Conservation (phyloP, 2,329 filamentous ascomycete species). For the Fusarium sterilihyphosum region DNA sequence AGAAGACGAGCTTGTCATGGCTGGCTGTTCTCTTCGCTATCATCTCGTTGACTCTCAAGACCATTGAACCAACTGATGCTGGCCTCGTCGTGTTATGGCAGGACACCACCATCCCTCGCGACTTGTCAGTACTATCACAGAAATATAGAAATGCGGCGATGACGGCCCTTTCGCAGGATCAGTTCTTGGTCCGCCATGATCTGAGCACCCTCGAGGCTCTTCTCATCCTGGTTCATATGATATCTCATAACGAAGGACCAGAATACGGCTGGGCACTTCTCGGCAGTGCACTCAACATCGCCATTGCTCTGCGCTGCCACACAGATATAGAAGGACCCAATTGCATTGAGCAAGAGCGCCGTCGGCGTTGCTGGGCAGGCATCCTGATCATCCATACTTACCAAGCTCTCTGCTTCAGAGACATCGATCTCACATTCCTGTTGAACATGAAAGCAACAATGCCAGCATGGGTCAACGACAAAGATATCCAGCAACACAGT, state of each 20-base stretch:
- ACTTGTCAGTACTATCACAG: accelerated
- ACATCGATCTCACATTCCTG: conserved; percentile 5
- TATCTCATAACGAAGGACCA: neutral
- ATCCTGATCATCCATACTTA: neutral
- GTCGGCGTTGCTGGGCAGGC: neutral
- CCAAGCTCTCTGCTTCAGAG: conserved; percentile 4
- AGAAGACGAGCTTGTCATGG: neutral
- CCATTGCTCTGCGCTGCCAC: neutral
- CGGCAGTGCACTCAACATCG: conserved; percentile 5
- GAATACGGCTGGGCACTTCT: conserved; percentile 17
- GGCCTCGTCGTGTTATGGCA: neutral
- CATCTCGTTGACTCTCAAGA: neutral
- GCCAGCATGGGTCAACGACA: conserved; percentile 5
- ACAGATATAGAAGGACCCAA: neutral
- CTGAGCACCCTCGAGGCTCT: neutral
- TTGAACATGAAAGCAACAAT: conserved; percentile 12
- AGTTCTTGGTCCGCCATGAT: neutral
- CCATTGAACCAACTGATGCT: neutral
- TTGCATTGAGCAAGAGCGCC: neutral
- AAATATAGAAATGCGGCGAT: neutral
- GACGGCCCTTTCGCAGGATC: conserved; percentile 3
- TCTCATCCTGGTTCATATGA: conserved; percentile 6
- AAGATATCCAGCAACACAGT: neutral
- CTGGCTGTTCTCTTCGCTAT: neutral
- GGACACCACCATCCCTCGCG: neutral